A percentile compares a stretch with the other conserved stretches of the same genome.
Conservation (phyloP, 2,329 filamentous ascomycete genomes). For the Sphaerulina populicola region DNA sequence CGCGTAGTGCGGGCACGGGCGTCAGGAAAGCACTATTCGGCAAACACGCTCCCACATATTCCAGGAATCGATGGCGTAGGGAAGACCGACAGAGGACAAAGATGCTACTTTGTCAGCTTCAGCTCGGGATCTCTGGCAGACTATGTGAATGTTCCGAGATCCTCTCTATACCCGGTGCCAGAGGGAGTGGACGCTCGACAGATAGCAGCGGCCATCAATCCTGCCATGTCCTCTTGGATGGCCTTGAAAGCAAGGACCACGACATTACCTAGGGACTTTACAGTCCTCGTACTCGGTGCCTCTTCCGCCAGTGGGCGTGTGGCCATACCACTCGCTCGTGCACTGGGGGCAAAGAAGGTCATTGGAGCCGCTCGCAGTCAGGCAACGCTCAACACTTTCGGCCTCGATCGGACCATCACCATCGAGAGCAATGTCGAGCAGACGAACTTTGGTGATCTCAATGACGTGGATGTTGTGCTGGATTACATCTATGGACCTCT, state of each 20-base stretch:
- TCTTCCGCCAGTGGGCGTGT: slow-evolving; percentile 47
- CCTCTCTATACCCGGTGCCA: slow-evolving; percentile 38
- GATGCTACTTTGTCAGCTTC: slow-evolving; percentile 45
- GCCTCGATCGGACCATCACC: slow-evolving; percentile 42
- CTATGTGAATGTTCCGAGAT: slow-evolving; percentile 42
- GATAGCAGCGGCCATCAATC: slow-evolving; percentile 49
- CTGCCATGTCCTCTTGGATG: slow-evolving; percentile 52
- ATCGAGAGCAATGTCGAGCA: slow-evolving; percentile 35
- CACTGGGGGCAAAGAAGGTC: slow-evolving; percentile 44
- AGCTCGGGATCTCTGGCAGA: slow-evolving; percentile 42
- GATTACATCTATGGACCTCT: slow-evolving; percentile 51
- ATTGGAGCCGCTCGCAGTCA: slow-evolving; percentile 47
- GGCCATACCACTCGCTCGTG: slow-evolving; percentile 43
- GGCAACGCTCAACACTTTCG: slow-evolving; percentile 37
- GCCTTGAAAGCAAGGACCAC: slow-evolving; percentile 42
- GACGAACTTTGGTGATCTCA: slow-evolving; percentile 43
- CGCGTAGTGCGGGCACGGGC: slow-evolving; percentile 48
- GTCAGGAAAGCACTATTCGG: slow-evolving; percentile 48
- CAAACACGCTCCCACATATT: slow-evolving; percentile 43
- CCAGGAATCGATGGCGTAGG: slow-evolving; percentile 50
- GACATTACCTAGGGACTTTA: slow-evolving; percentile 38
- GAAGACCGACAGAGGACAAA: slow-evolving; percentile 36
- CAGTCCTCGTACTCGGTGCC: slow-evolving; percentile 46
- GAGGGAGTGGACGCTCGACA: slow-evolving; percentile 41
- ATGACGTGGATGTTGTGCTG: slow-evolving; percentile 47